phyloP scores from a whole-genome alignment of 2,329 filamentous ascomycete species.

The Cytospora leucostoma region DNA sequence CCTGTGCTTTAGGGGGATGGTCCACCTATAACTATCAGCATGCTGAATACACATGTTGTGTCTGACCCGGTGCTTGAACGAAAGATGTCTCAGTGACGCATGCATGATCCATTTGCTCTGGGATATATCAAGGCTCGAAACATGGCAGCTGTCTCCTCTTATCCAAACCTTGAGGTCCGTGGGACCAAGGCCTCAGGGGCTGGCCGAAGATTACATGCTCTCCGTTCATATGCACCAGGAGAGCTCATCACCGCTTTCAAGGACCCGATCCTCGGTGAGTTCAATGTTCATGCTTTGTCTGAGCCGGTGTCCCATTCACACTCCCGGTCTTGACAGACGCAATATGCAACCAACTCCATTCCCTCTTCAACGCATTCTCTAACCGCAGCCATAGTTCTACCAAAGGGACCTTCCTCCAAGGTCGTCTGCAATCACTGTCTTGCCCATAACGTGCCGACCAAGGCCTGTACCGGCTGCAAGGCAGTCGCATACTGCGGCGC shows the following conservation, averaged over 20 bases:
- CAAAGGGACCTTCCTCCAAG: slow-evolving; percentile 45
- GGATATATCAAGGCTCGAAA: background rate
- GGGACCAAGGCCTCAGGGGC: slow-evolving; percentile 32
- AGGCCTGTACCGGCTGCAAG: slow-evolving; percentile 55
- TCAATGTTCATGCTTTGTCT: background rate
- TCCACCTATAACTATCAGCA: background rate
- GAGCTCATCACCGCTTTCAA: slow-evolving; percentile 48
- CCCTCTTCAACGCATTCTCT: background rate
- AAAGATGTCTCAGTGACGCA: too few relatives aligned
- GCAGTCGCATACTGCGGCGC: slow-evolving; percentile 56
- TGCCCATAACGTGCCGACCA: slow-evolving; percentile 27
- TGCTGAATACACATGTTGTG: background rate
- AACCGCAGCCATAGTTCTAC: slow-evolving; percentile 40
- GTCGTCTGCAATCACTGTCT: slow-evolving; percentile 55
- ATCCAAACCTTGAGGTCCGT: slow-evolving; percentile 19
- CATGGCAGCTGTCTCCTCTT: slow-evolving; percentile 20
- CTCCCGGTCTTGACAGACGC: background rate
- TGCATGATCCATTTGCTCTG: background rate
- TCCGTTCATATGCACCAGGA: slow-evolving; percentile 47
- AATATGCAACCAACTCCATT: background rate
- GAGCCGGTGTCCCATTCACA: too few relatives aligned
- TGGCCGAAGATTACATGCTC: slow-evolving; percentile 51
- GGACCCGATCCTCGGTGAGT: slow-evolving; percentile 41
- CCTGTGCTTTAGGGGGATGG: slow-evolving; percentile 14
- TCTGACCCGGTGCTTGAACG: too few relatives aligned